These are phyloP conservation scores for Galerina sulciceps DNA, from an alignment of 768 basidiomycete genomes.

Conservation along the genomic window DNA sequence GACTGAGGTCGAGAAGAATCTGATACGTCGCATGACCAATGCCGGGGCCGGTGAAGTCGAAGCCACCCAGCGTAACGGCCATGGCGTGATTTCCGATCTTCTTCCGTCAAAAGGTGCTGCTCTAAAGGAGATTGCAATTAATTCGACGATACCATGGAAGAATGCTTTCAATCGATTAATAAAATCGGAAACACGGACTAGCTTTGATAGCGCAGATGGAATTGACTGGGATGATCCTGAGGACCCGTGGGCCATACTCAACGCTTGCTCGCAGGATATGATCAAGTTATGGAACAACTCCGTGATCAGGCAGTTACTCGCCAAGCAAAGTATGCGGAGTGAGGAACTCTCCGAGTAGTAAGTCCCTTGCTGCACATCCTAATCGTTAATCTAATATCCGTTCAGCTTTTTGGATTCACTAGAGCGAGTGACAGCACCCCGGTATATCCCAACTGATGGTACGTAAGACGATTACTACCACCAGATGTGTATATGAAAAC, in stretches of 20 bases:
- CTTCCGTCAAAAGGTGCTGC: slow-evolving; percentile 17
- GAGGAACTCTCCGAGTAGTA: slow-evolving; percentile 79
- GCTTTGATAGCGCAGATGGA: slow-evolving; percentile 32
- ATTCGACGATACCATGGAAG: slow-evolving; percentile 58
- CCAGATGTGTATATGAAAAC: background rate
- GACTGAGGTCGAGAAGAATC: slow-evolving; percentile 60
- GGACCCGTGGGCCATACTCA: slow-evolving; percentile 61
- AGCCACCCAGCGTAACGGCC: slow-evolving; percentile 13
- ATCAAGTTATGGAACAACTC: slow-evolving; percentile 64
- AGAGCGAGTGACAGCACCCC: slow-evolving; percentile 60
- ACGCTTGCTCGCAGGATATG: slow-evolving; percentile 69
- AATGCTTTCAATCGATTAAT: slow-evolving; percentile 43
- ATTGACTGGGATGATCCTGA: slow-evolving; percentile 51
- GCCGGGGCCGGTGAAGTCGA: slow-evolving; percentile 38
- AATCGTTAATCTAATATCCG: background rate
- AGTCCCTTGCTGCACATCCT: slow-evolving; percentile 29
- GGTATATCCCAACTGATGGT: slow-evolving; percentile 75
- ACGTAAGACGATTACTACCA: slow-evolving; percentile 7
- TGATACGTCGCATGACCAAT: slow-evolving; percentile 62
- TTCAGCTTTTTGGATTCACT: slow-evolving; percentile 74
- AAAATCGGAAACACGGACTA: slow-evolving; percentile 26
- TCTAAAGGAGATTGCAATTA: slow-evolving; percentile 54
- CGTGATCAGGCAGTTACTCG: slow-evolving; percentile 53
- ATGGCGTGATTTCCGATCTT: background rate
- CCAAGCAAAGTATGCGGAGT: slow-evolving; percentile 55